A percentile compares a stretch with the other conserved stretches of the same genome.
Conservation (phyloP, 73 alveolate genomes). For the Paramecium biaurelia region DNA sequence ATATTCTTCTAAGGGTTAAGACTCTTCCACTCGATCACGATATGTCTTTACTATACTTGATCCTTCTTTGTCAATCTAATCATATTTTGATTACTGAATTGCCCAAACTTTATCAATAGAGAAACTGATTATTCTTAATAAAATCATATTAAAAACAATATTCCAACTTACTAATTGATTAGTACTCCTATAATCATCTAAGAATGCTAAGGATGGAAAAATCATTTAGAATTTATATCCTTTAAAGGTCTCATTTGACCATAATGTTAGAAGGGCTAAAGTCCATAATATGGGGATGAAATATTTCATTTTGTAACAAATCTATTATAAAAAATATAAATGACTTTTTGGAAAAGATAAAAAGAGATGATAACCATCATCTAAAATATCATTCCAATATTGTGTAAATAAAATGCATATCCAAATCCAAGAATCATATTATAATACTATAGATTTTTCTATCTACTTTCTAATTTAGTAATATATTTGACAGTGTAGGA, state of each 20-base stretch:
- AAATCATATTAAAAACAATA: constrained; percentile 47
- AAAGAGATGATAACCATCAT: background rate
- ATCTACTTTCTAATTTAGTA: background rate
- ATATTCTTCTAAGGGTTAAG: constrained; percentile 45
- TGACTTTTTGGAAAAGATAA: background rate
- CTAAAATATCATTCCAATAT: constrained; percentile 44
- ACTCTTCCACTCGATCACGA: constrained; percentile 45
- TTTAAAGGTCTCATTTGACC: constrained; percentile 34
- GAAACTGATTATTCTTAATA: constrained; percentile 58
- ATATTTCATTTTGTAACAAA: background rate
- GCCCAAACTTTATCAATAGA: constrained; percentile 49
- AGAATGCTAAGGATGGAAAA: background rate
- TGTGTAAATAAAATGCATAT: constrained; percentile 24
- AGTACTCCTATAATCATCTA: background rate
- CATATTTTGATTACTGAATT: background rate
- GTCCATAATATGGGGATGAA: constrained; percentile 25
- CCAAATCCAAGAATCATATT: constrained; percentile 41
- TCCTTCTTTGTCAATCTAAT: background rate
- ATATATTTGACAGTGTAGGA: background rate
- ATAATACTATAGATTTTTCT: constrained; percentile 11
- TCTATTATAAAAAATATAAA: background rate
- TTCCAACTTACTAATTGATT: constrained; percentile 55
- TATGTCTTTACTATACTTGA: background rate
- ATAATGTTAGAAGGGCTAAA: constrained; percentile 1
- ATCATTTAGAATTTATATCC: constrained; percentile 20